Evolutionary conservation across 441 rosid species (phyloP).

Genomic region (Kokia cookei): DNA sequence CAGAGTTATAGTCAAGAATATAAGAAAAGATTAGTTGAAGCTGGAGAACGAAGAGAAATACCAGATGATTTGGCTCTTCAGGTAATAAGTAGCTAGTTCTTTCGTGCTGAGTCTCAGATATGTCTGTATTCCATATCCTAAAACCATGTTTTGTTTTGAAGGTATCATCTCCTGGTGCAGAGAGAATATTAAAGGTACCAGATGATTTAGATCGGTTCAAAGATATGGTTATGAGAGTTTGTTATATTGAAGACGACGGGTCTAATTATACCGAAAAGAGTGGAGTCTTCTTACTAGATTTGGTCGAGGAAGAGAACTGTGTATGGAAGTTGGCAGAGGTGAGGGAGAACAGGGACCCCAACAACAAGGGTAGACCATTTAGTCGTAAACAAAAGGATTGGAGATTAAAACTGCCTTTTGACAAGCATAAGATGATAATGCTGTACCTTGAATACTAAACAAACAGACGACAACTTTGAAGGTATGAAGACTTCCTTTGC

Average conservation of each 20-base stretch:
- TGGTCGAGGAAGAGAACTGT: conserved; percentile 55
- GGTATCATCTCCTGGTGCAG: conserved; percentile 97
- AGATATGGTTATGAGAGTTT: conserved; percentile 71
- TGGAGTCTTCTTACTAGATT: conserved; percentile 60
- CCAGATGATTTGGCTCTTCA: conserved; percentile 86
- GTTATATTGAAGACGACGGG: conserved; percentile 41
- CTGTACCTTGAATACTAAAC: conserved; percentile 52
- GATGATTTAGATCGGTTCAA: conserved; percentile 69
- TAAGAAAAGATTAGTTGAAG: conserved; percentile 76
- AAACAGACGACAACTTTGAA: neutral
- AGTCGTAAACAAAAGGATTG: conserved; percentile 79
- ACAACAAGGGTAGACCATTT: conserved; percentile 74
- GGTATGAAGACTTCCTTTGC: neutral
- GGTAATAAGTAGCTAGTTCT: conserved; percentile 31
- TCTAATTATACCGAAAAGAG: conserved; percentile 33
- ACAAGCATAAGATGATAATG: conserved; percentile 44
- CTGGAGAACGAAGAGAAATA: conserved; percentile 51
- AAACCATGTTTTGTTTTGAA: conserved; percentile 12
- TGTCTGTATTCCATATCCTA: neutral
- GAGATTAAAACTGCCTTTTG: conserved; percentile 55
- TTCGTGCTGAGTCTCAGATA: neutral
- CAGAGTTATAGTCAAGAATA: conserved; percentile 60
- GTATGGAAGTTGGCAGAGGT: conserved; percentile 85
- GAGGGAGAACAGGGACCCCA: conserved; percentile 74
- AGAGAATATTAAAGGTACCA: conserved; percentile 72